Evolutionary conservation across 2,329 filamentous ascomycete species (phyloP).

Genomic region (Monilinia fructigena): DNA sequence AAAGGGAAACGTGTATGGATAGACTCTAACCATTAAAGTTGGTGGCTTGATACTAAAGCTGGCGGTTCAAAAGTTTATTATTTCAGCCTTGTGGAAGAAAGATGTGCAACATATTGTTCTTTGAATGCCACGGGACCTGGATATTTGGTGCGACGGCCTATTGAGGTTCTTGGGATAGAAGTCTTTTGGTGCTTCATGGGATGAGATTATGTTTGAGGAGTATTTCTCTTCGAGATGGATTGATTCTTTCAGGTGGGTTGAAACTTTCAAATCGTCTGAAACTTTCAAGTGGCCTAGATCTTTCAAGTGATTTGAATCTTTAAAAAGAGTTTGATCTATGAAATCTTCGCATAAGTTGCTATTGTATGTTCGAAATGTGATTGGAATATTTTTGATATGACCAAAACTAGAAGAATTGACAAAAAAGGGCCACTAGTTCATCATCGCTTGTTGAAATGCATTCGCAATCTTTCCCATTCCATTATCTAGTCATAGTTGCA

Average conservation of each 20-base stretch:
- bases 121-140: neutral
- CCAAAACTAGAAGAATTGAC: neutral
- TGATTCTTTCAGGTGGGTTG: too few relatives aligned
- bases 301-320: too few relatives aligned
- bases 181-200: too few relatives aligned
- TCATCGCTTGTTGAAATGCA: neutral
- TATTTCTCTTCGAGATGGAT: too few relatives aligned
- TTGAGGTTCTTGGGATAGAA: too few relatives aligned
- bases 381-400: neutral
- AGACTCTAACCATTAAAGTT: neutral
- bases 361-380: neutral
- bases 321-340: too few relatives aligned
- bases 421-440: neutral
- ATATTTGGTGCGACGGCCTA: too few relatives aligned
- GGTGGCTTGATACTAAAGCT: slow-evolving; percentile 1
- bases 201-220: too few relatives aligned
- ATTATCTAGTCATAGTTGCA: neutral
- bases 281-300: too few relatives aligned
- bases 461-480: neutral
- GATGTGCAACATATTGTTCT: slow-evolving; percentile 1
- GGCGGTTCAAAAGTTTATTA: slow-evolving; percentile 9
- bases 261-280: too few relatives aligned
- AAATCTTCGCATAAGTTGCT: too few relatives aligned
- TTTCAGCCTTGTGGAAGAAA: slow-evolving; percentile 18
- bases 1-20: neutral